These are phyloP conservation scores for Piper longum DNA, from an alignment of 164 flowering plant genomes.

Conservation along the genomic window DNA sequence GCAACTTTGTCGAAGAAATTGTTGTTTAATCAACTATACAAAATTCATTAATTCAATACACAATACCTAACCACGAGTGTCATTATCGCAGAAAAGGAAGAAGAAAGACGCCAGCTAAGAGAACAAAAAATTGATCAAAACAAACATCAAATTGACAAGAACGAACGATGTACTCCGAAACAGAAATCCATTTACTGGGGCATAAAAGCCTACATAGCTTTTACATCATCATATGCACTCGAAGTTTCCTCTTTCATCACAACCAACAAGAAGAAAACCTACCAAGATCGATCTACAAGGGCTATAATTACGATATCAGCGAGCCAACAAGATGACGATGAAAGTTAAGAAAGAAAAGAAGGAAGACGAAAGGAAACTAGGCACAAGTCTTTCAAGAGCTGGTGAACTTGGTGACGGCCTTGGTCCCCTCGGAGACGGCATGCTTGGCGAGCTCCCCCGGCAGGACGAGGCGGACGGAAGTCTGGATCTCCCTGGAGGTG, in stretches of 20 bases:
- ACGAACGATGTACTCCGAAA: no score
- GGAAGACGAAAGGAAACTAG: slow-evolving; percentile 25
- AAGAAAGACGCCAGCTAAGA: no score
- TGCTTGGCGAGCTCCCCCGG: slow-evolving; percentile 37
- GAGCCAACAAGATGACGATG: neutral
- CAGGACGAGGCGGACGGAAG: slow-evolving; percentile 12
- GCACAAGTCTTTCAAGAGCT: slow-evolving; percentile 20
- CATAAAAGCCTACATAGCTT: neutral
- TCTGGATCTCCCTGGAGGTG: neutral
- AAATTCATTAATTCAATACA: no score
- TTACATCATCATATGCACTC: neutral
- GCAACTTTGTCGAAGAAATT: slow-evolving; percentile 2
- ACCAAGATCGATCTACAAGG: neutral
- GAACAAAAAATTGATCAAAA: no score
- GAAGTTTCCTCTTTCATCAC: neutral
- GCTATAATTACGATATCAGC: no score
- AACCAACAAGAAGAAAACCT: neutral
- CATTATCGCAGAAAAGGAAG: no score
- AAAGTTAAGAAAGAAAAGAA: neutral
- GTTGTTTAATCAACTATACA: neutral
- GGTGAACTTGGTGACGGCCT: no score
- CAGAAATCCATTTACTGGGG: neutral
- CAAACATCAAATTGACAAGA: no score
- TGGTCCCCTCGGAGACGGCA: slow-evolving; percentile 39
- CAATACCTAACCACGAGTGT: no score